Conservation (phyloP, 345 rosid species). For the Durio zibethinus region DNA sequence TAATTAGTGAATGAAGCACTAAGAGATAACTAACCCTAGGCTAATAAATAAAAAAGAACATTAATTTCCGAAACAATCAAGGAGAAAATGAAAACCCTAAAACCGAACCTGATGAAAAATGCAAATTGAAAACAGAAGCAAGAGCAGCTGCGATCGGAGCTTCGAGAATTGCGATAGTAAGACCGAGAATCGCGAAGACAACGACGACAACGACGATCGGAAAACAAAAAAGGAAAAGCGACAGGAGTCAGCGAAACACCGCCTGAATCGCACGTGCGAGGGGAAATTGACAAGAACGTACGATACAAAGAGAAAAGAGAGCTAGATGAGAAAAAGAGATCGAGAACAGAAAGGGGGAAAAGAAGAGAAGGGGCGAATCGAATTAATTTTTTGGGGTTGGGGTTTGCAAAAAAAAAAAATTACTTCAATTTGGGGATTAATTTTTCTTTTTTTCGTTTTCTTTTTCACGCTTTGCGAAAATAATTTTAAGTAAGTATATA, state of each 20-base stretch:
- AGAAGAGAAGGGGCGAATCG: background rate
- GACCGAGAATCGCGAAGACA: background rate
- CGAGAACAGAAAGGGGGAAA: background rate
- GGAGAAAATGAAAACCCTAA: background rate
- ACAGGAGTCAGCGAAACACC: background rate
- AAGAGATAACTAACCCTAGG: background rate
- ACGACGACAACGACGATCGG: slow-evolving; percentile 7
- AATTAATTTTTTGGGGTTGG: slow-evolving; percentile 6
- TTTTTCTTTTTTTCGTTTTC: too few species aligned
- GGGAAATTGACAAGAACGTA: slow-evolving; percentile 7
- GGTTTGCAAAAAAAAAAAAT: background rate
- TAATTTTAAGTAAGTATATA: background rate
- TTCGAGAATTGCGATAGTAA: slow-evolving; percentile 2
- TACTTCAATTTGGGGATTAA: slow-evolving; percentile 16
- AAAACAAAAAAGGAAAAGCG: background rate
- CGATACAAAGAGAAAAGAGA: background rate
- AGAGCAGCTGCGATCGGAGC: slow-evolving; percentile 5
- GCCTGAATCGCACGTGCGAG: slow-evolving; percentile 17
- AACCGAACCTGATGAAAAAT: slow-evolving; percentile 7
- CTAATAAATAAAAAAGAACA: background rate
- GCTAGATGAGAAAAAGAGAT: background rate
- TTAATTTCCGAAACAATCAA: background rate
- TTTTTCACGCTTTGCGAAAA: background rate
- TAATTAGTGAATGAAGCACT: background rate
- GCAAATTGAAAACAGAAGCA: slow-evolving; percentile 2